phyloP scores from a whole-genome alignment of 305 asterid genomes.

The Salvia sclarea region DNA sequence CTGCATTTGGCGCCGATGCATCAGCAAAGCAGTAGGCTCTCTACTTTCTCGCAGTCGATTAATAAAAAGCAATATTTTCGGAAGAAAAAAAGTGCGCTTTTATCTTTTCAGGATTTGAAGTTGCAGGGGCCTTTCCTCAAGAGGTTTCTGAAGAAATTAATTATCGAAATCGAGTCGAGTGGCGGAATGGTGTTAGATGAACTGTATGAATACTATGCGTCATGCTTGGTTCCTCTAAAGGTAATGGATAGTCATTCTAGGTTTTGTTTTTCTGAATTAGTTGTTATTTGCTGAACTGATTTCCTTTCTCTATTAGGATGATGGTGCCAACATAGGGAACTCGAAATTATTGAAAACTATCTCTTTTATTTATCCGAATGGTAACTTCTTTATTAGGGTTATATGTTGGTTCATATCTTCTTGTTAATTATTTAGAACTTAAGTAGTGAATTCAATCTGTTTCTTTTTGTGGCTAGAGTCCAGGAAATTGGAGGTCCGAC shows the following conservation, averaged over 20 bases:
- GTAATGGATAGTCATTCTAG: conserved; percentile 32
- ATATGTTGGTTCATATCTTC: neutral
- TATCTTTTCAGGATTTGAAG: conserved; percentile 50
- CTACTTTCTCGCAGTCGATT: conserved; percentile 3
- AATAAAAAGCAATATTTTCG: neutral
- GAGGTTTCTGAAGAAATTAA: conserved; percentile 74
- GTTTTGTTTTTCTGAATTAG: neutral
- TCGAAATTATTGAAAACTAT: conserved; percentile 64
- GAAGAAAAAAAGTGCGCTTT: neutral
- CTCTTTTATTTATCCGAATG: conserved; percentile 71
- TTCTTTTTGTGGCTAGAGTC: conserved; percentile 42
- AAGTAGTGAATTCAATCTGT: conserved; percentile 4
- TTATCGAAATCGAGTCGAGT: conserved; percentile 66
- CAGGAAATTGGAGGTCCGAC: conserved; percentile 54
- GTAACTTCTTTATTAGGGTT: conserved; percentile 30
- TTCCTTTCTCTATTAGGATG: conserved; percentile 45
- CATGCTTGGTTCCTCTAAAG: conserved; percentile 56
- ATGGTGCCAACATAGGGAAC: conserved; percentile 47
- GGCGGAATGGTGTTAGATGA: conserved; percentile 75
- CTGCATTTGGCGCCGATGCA: conserved; percentile 71
- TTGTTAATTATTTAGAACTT: conserved; percentile 22
- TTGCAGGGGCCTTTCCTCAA: conserved; percentile 57
- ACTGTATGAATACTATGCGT: conserved; percentile 69
- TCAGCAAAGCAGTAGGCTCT: conserved; percentile 53
- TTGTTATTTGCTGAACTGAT: neutral